Conservation (phyloP, 768 basidiomycete genomes). For the Strobilomyces echinocephalus region DNA sequence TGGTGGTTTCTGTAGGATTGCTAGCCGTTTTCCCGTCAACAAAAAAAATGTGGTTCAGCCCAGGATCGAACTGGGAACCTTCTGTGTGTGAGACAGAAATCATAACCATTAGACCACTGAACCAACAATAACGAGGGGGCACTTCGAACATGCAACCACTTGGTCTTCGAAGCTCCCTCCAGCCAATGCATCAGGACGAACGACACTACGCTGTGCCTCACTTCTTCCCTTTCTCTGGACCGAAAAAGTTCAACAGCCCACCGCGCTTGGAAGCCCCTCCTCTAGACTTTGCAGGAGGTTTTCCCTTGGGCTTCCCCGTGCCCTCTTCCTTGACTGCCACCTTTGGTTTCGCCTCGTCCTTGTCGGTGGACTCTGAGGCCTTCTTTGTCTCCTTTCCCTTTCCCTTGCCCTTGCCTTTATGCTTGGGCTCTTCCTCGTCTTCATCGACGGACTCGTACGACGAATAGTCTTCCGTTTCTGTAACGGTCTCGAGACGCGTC, state of each 20-base stretch:
- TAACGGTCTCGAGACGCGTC: neutral
- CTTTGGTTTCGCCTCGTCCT: slow-evolving; percentile 15
- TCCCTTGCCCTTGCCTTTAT: slow-evolving; percentile 6
- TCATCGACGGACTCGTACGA: slow-evolving; percentile 75
- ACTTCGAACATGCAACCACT: neutral
- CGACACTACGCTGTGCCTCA: slow-evolving; percentile 6
- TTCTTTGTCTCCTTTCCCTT: slow-evolving; percentile 21
- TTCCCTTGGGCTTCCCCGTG: slow-evolving; percentile 17
- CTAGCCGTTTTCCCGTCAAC: too few relatives aligned
- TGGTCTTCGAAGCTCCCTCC: neutral
- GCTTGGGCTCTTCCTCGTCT: slow-evolving; percentile 27
- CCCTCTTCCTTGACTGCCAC: slow-evolving; percentile 11
- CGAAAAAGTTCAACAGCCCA: slow-evolving; percentile 31
- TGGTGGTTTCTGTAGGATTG: too few relatives aligned
- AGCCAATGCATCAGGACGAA: neutral
- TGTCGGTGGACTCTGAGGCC: neutral
- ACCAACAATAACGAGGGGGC: slow-evolving; percentile 7
- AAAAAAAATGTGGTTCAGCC: slow-evolving; percentile 30
- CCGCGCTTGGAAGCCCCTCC: slow-evolving; percentile 24
- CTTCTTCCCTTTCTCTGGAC: slow-evolving; percentile 28
- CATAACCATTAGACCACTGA: slow-evolving; percentile 47
- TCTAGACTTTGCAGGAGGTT: slow-evolving; percentile 12
- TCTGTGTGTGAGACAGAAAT: slow-evolving; percentile 49
- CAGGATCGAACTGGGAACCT: slow-evolving; percentile 47
- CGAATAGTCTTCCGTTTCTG: slow-evolving; percentile 76